Conservation (phyloP, 345 rosid genomes). For the Syzygium jambos region DNA sequence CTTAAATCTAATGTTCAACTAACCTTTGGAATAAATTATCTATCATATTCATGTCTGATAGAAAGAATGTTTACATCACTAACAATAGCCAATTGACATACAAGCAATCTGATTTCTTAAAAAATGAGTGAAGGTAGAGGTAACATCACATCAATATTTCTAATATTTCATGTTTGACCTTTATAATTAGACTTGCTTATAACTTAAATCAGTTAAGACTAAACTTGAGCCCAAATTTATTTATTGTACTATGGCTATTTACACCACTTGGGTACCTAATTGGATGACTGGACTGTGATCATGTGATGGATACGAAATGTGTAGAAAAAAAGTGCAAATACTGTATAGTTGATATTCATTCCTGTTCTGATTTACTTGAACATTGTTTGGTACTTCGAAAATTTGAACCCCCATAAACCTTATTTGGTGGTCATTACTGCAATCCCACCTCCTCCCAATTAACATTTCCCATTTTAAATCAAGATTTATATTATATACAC, state of each 20-base stretch:
- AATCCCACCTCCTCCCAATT: not conserved
- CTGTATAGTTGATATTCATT: not conserved
- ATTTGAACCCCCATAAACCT: not conserved
- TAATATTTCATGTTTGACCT: not conserved
- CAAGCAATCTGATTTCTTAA: not conserved
- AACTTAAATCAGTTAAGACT: not conserved
- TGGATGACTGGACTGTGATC: not conserved
- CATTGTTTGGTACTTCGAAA: not conserved
- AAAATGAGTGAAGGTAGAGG: not conserved
- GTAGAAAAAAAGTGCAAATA: not conserved
- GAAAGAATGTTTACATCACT: not conserved
- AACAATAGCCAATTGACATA: not conserved
- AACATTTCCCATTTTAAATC: not conserved
- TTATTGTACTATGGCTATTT: not conserved
- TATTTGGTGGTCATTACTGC: not conserved
- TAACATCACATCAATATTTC: not conserved
- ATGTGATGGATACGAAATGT: not conserved
- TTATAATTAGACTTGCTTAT: not conserved
- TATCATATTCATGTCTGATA: not conserved
- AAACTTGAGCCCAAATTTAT: not conserved
- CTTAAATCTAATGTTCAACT: not conserved
- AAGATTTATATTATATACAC: not conserved
- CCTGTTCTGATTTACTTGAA: not conserved
- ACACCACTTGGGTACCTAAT: not conserved
- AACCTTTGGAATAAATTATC: not conserved